Evolutionary conservation across 2,329 filamentous ascomycete genomes (phyloP), one percentile per base, ranked within the genome.

Genomic region (Penicillium fuscoglaucum): DNA sequence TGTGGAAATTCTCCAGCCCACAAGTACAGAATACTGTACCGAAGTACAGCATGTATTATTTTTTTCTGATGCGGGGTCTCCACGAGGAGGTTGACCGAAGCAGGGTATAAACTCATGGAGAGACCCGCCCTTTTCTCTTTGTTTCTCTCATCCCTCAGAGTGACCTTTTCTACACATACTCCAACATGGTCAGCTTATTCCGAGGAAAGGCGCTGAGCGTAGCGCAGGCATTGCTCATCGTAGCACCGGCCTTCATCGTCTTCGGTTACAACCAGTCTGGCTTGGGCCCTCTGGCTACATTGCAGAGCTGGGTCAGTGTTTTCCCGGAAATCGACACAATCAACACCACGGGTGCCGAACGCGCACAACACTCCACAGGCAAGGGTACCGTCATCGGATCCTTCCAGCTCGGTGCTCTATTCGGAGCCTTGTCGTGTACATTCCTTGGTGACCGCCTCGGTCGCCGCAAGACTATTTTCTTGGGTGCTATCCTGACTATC

Each of bases 391-490:
- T 69, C 1, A 70, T 75, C 40, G 64, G 58, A 6, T 51, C 58
- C 24, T 64, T 64, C 21, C 55, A 62, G 26, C 49, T 65, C 15
- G 62, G 65, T 21, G 63, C 58, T n/a, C 48, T 65, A 1, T 19
- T 66, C 0, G 64, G 65, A 21, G 49, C 61, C 1, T 56, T 67
- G 7, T 59, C 61, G 17, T 67, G 65, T 40, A 54, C 55, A 19
- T 54, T 48, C n/a, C 53, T 76, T 1, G 80, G 80, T 33, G 77
- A 83, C 43, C 65, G 69, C 1, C 75, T 82, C 24, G 81, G 81
- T 29, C 76, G 81, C 24, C 74, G 76, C 28, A 73, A 73, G 52
- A 77, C 77, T 5, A 80, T 81, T 55, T 79, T 80, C 61, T 48
- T 76, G 12, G 78, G 75, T 2, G 76, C 72, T 10, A 57, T 71